Evolutionary conservation across 2,329 filamentous ascomycete genomes (phyloP).

Genomic region (Xylariaceae sp.): DNA sequence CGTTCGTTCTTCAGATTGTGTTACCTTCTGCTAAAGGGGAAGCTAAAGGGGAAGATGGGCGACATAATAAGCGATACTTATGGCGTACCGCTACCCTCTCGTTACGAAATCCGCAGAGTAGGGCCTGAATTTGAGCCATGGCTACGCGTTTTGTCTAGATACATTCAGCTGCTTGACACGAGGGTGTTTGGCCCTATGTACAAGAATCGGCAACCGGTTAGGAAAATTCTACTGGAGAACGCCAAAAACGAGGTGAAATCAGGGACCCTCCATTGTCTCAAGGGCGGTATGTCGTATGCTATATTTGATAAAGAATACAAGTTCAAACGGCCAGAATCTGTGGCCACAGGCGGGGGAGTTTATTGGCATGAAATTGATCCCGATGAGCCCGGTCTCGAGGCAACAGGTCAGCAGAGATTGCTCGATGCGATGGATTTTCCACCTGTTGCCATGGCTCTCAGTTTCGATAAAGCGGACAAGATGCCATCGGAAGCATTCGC

Average conservation of each 20-base stretch:
- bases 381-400: conserved; percentile 19
- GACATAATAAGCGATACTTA: conserved; percentile 14
- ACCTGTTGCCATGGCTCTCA: conserved; percentile 20
- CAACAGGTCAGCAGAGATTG: conserved; percentile 14
- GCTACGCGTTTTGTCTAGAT: conserved; percentile 14
- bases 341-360: conserved; percentile 16
- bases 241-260: not conserved
- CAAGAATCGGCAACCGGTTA: conserved; percentile 11
- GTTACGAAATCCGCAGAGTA: conserved; percentile 22
- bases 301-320: conserved; percentile 25
- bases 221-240: conserved; percentile 12
- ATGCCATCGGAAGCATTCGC: not conserved
- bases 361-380: conserved; percentile 26
- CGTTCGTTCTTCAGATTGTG: too few relatives aligned
- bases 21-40: not conserved
- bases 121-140: conserved; percentile 16
- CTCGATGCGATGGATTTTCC: conserved; percentile 24
- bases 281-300: conserved; percentile 24
- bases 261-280: conserved; percentile 12
- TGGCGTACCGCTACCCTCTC: conserved; percentile 16
- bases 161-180: conserved; percentile 16
- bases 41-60: not conserved
- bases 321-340: conserved; percentile 21
- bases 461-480: conserved; percentile 17
- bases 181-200: conserved; percentile 17